Evolutionary conservation across 345 rosid species (phyloP), one percentile per base, ranked within the genome.

Genomic region (Murraya paniculata): DNA sequence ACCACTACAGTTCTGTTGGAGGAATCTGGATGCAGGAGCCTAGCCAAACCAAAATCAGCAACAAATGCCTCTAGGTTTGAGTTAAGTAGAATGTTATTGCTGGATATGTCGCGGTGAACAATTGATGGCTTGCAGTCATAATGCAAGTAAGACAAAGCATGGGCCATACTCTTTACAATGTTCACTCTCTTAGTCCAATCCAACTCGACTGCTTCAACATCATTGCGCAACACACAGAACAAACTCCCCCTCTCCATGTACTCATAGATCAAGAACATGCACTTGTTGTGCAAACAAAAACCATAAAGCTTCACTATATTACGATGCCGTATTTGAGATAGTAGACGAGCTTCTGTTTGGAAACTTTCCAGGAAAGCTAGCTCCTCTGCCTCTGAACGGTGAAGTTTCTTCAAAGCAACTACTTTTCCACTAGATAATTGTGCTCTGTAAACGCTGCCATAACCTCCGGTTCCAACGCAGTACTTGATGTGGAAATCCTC

Each of bases 21-120:
- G 50, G 50, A 13, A 11, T 45, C 50, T 45, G 50, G 50, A 10
- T 68, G 22, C 3, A 38, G 33, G 25, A 68, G 31, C 7, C 72
- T 68, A 24, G 72, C 72, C 31, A 39, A 38, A 5, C 72, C 72
- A 68, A 68, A 68, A 16, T 68, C 72, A 11, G 53, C 72, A 38
- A 68, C 55, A 13, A 68, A 68, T 28, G 55, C 72, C 7, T 68
- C 28, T 22, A 45, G 7, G 11, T 5, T 25, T 10, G 72, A 22
- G 0, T 39, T 68, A 2, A 39, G 55, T 21, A 68, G 50, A 38
- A 68, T 30, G 10, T 68, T 68, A 18, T 38, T 68, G 55, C 72
- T 68, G 7, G 72, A 68, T 4, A 68, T 39, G 55, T 68, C 72
- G 4, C 72, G 72, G 30, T 36, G 50, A 45, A 45, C 50, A 45